A percentile compares a stretch with the other conserved stretches of the same genome.
Evolutionary conservation across 2,329 filamentous ascomycete species (phyloP).

Genomic region (Fusarium sp.): DNA sequence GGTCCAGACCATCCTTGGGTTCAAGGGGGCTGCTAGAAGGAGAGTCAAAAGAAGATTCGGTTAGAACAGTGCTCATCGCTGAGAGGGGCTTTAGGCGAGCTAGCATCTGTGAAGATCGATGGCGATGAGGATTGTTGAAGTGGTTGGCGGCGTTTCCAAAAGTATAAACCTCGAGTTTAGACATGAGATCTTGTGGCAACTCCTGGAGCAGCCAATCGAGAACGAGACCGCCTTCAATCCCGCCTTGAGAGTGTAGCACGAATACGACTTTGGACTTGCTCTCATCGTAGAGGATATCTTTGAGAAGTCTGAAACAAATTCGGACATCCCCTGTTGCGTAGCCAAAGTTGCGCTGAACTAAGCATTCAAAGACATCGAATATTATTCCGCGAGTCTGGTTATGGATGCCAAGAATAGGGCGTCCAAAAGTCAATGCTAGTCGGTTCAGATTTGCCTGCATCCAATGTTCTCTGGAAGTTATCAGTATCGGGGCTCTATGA

Average conservation of each 20-base stretch:
- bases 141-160: conserved; percentile 84
- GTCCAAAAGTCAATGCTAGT: conserved; percentile 76
- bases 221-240: conserved; percentile 77
- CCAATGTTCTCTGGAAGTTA: conserved; percentile 66
- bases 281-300: conserved; percentile 70
- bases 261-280: conserved; percentile 76
- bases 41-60: conserved; percentile 50
- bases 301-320: conserved; percentile 70
- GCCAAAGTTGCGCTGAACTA: conserved; percentile 79
- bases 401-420: conserved; percentile 78
- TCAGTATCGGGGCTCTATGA: conserved; percentile 10
- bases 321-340: conserved; percentile 78
- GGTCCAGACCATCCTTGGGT: conserved; percentile 17
- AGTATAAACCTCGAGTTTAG: conserved; percentile 80
- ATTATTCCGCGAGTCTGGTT: conserved; percentile 80
- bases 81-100: conserved; percentile 49
- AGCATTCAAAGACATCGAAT: conserved; percentile 81
- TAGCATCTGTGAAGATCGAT: conserved; percentile 57
- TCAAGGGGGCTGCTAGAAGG: conserved; percentile 37
- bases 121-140: conserved; percentile 79
- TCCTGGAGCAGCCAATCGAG: conserved; percentile 83
- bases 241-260: conserved; percentile 82
- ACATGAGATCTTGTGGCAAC: conserved; percentile 71
- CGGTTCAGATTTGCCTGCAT: conserved; percentile 77
- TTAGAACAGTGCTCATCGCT: conserved; percentile 49